phyloP scores from a whole-genome alignment of 768 basidiomycete species.

The Lentinus brumalis region DNA sequence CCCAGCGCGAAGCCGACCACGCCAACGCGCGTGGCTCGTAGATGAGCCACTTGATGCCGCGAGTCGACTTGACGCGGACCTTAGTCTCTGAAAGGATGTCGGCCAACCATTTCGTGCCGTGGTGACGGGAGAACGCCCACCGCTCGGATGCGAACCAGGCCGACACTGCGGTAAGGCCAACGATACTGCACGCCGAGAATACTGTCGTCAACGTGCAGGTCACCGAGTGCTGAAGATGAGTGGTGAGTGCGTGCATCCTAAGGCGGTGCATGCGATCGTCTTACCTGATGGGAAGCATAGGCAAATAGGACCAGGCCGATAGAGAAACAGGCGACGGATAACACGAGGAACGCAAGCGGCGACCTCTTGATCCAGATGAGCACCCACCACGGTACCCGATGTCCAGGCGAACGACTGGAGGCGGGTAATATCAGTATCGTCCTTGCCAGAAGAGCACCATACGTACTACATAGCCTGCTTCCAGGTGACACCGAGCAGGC shows the following conservation, averaged over 20 bases:
- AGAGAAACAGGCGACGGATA: slow-evolving; percentile 84
- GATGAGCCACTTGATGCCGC: slow-evolving; percentile 27
- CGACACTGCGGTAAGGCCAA: slow-evolving; percentile 70
- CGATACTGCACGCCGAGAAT: slow-evolving; percentile 72
- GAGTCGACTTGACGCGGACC: slow-evolving; percentile 23
- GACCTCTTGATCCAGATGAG: slow-evolving; percentile 87
- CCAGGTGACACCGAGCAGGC: slow-evolving; percentile 76
- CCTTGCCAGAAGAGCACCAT: not conserved
- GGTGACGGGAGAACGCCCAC: slow-evolving; percentile 61
- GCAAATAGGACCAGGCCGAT: slow-evolving; percentile 76
- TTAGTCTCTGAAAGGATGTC: slow-evolving; percentile 47
- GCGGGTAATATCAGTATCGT: slow-evolving; percentile 20
- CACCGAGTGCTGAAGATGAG: slow-evolving; percentile 45
- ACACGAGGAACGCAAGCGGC: slow-evolving; percentile 79
- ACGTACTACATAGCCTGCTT: slow-evolving; percentile 83
- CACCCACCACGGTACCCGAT: slow-evolving; percentile 82
- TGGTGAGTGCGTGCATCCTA: not conserved
- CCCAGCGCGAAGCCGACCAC: slow-evolving; percentile 22
- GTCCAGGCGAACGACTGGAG: slow-evolving; percentile 67
- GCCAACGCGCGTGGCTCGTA: slow-evolving; percentile 26
- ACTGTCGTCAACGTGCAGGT: slow-evolving; percentile 77
- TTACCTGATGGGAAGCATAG: slow-evolving; percentile 71
- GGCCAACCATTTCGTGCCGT: slow-evolving; percentile 69
- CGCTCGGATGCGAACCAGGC: slow-evolving; percentile 75
- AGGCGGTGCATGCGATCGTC: slow-evolving; percentile 13